These are phyloP conservation scores for Saccharomycopsis guyanensis DNA, from an alignment of 805 yeast species.

Conservation along the genomic window DNA sequence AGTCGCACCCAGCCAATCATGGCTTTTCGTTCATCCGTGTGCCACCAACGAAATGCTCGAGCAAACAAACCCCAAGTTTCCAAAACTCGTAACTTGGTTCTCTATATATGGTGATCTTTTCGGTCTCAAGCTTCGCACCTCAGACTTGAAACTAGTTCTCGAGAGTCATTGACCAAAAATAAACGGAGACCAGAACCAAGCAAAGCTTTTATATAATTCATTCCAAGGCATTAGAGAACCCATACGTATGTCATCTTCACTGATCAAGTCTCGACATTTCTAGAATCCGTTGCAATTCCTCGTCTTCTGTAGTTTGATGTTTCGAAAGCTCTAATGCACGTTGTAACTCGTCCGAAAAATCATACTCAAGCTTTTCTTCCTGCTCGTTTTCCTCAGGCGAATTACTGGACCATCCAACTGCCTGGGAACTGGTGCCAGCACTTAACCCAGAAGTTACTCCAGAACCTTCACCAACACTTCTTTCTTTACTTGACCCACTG, in stretches of 20 bases:
- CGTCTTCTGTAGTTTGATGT: slow-evolving; percentile 6
- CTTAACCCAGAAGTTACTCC: too few relatives aligned
- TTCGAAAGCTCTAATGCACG: slow-evolving; percentile 7
- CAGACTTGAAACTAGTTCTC: neutral
- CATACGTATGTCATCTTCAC: neutral
- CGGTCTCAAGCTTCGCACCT: neutral
- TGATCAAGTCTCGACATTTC: slow-evolving; percentile 19
- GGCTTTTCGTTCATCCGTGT: slow-evolving; percentile 5
- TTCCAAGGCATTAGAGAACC: neutral
- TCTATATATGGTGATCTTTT: neutral
- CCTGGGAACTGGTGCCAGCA: too few relatives aligned
- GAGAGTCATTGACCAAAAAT: too few relatives aligned
- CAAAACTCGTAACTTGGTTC: slow-evolving; percentile 2
- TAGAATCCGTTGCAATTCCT: slow-evolving; percentile 14
- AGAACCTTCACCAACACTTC: too few relatives aligned
- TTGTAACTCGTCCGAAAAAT: neutral
- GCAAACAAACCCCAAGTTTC: neutral
- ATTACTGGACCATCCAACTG: too few relatives aligned
- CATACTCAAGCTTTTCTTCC: neutral
- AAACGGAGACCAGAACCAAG: too few relatives aligned
- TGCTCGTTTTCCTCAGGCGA: neutral
- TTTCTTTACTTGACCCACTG: too few relatives aligned
- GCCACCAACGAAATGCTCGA: neutral
- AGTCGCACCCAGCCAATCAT: neutral
- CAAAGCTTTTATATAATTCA: too few relatives aligned